Conservation (phyloP, 306 rosid genomes). For the Rosa persica region DNA sequence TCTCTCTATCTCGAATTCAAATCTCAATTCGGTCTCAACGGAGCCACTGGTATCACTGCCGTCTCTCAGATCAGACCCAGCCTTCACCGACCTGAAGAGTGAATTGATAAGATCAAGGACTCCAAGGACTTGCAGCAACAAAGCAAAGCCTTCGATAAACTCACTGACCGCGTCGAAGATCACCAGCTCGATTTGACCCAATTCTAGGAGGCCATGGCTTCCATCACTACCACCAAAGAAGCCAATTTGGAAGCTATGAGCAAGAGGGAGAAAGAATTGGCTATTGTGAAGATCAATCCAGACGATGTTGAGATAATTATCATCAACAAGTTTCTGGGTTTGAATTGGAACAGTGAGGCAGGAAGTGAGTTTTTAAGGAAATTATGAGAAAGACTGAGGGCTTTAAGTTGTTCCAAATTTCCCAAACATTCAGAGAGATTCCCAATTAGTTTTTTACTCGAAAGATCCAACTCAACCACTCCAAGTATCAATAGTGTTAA, state of each 20-base stretch:
- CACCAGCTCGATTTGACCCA: constrained; percentile 95
- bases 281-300: constrained; percentile 85
- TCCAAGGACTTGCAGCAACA: constrained; percentile 87
- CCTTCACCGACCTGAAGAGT: no score
- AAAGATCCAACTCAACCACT: constrained; percentile 43
- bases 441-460: constrained; percentile 24
- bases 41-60: no score
- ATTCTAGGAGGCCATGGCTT: constrained; percentile 96
- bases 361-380: constrained; percentile 36
- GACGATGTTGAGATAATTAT: constrained; percentile 81
- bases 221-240: constrained; percentile 79
- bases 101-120: constrained; percentile 60
- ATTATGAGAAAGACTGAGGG: constrained; percentile 44
- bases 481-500: no score
- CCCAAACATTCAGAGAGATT: constrained; percentile 35
- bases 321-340: no score
- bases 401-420: constrained; percentile 34
- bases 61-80: no score
- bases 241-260: no score
- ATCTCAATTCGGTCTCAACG: no score
- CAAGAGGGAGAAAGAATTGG: constrained; percentile 90
- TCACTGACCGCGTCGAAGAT: constrained; percentile 95
- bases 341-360: constrained; percentile 28
- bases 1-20: no score
- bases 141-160: constrained; percentile 92